Base-by-base conservation (phyloP, 2,329 filamentous ascomycete genomes). In the Cercospora zeae-maydis region DNA sequence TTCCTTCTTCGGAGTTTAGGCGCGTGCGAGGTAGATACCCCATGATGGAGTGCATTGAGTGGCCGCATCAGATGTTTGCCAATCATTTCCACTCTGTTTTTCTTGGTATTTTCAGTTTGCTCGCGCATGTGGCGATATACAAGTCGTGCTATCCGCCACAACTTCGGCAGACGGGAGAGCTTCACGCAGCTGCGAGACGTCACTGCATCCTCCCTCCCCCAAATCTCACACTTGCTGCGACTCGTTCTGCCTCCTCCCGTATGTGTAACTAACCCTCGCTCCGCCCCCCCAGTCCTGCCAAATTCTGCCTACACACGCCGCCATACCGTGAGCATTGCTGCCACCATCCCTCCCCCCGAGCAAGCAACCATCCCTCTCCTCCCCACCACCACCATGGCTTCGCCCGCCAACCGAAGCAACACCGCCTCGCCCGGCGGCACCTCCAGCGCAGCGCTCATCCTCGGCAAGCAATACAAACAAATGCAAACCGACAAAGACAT, bases 401-500 rank as follows among this genome's bases (percentile, higher is more conserved):
- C 62, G 31, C 63, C 62, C 51, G 62, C 63, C 39, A 53, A 39
- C 5, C 57, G 65, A 21, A 63, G 60, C 63, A 56, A 55, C 52
- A 66, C 64, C 33, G 49, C 58, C 55, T 70, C 70, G n/a, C 68
- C 71, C 4, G 67, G 67, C 59, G 66, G 67, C 16, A 58, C 56
- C 31, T 73, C 78, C 42, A 85, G 87, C 9, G 87, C 90, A 13
- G 90, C 87, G 19, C 83, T 88, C 65, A 86, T 98, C 67, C 86
- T 99, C 52, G 81, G 84, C 71, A 87, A 90, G 62, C 93, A 98
- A 79, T 86, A 98, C 68, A 96, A 96, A 81, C 88, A 96, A 75
- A 98, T 99, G 86, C 91, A 96, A 78, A 87, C 84, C 24, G 88
- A 91, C 76, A 93, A 92, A 75, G 92, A 96, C 77, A 89, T 98